Conservation (phyloP, 192 early-diverging fungal genomes). For the Backusella liffmaniae region DNA sequence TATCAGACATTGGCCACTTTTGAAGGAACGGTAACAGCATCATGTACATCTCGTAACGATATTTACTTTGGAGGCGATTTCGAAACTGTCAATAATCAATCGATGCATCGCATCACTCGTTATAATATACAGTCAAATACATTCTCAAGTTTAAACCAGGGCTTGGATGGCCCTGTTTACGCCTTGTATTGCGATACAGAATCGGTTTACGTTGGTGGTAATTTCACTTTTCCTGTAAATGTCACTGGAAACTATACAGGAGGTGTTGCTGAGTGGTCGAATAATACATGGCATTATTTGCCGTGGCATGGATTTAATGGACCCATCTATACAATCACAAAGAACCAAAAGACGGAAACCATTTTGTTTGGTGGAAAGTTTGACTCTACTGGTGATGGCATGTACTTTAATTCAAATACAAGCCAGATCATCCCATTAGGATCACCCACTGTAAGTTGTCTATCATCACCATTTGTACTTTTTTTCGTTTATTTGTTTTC, state of each 20-base stretch:
- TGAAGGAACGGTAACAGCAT: conserved; percentile 11
- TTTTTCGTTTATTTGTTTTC: background rate
- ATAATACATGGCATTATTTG: conserved; percentile 43
- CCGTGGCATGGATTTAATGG: conserved; percentile 73
- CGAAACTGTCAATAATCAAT: conserved; percentile 4
- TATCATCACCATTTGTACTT: background rate
- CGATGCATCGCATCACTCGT: conserved; percentile 16
- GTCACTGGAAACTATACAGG: background rate
- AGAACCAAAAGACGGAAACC: conserved; percentile 40
- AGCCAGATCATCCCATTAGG: conserved; percentile 49
- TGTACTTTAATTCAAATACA: conserved; percentile 40
- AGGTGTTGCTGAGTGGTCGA: conserved; percentile 28
- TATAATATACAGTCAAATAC: conserved; percentile 15
- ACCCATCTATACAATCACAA: conserved; percentile 59
- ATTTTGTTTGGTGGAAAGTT: conserved; percentile 74
- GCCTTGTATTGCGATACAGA: conserved; percentile 32
- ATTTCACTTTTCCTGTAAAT: conserved; percentile 26
- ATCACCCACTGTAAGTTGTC: conserved; percentile 32
- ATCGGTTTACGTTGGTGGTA: conserved; percentile 31
- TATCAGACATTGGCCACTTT: conserved; percentile 2
- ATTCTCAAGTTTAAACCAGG: conserved; percentile 13
- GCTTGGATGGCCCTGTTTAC: conserved; percentile 33
- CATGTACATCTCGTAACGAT: conserved; percentile 12
- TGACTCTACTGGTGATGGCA: conserved; percentile 63
- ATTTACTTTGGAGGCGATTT: conserved; percentile 35